These are phyloP conservation scores for Tubosaeta sp. DNA, from an alignment of 768 basidiomycete genomes.

Conservation along the genomic window DNA sequence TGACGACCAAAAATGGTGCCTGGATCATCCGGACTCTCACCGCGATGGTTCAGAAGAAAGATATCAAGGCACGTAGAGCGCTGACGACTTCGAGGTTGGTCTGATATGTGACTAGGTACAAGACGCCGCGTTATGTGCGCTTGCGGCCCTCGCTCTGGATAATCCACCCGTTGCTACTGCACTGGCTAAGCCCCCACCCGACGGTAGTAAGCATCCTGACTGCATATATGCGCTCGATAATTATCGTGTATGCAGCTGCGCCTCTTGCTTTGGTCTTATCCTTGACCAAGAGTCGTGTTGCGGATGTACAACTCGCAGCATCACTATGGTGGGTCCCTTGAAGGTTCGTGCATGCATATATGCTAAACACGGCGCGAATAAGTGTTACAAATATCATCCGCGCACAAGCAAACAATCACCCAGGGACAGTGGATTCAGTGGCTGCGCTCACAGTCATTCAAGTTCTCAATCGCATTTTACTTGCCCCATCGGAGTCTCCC, in stretches of 20 bases:
- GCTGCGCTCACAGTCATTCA: slow-evolving; percentile 62
- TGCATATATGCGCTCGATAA: slow-evolving; percentile 2
- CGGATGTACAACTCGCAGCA: slow-evolving; percentile 66
- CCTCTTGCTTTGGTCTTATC: slow-evolving; percentile 41
- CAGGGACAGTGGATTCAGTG: slow-evolving; percentile 37
- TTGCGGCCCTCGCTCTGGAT: slow-evolving; percentile 66
- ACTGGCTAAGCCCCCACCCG: slow-evolving; percentile 42
- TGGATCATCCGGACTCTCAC: slow-evolving; percentile 57
- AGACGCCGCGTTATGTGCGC: slow-evolving; percentile 59
- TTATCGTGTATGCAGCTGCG: slow-evolving; percentile 7
- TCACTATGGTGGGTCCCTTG: slow-evolving; percentile 54
- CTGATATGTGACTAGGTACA: slow-evolving; percentile 42
- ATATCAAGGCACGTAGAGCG: slow-evolving; percentile 45
- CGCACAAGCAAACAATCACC: slow-evolving; percentile 35
- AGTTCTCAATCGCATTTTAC: slow-evolving; percentile 59
- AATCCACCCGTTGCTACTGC: slow-evolving; percentile 48
- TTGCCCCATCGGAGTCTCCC: slow-evolving; percentile 38
- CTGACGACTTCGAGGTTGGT: not conserved
- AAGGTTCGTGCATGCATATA: not conserved
- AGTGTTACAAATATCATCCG: slow-evolving; percentile 65
- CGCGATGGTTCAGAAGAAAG: slow-evolving; percentile 44
- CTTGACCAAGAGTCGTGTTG: slow-evolving; percentile 53
- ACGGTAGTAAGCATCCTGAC: slow-evolving; percentile 34
- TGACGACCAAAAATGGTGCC: slow-evolving; percentile 44
- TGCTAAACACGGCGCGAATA: not conserved